Percentiles rank a stretch among this genome's conserved stretches.
These are phyloP conservation scores for Cladosporium sp. DNA, from an alignment of 2,329 filamentous ascomycete species.

Conservation along the genomic window DNA sequence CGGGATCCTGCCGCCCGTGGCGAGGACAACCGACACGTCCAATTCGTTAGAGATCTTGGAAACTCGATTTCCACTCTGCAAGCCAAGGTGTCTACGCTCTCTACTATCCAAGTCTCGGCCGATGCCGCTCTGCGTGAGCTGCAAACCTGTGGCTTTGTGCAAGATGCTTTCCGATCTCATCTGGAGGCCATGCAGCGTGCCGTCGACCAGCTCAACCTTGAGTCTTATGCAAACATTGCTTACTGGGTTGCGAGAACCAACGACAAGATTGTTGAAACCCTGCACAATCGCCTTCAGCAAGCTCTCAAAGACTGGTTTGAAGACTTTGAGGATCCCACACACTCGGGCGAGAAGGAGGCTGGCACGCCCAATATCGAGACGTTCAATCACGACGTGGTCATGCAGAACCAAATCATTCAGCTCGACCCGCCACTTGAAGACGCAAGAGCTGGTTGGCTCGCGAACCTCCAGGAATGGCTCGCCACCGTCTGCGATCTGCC, in stretches of 20 bases:
- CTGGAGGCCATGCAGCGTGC: constrained; percentile 84
- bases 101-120: constrained; percentile 72
- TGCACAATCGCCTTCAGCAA: constrained; percentile 76
- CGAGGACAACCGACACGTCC: constrained; percentile 60
- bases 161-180: constrained; percentile 71
- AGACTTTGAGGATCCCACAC: constrained; percentile 64
- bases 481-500: constrained; percentile 87
- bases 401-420: constrained; percentile 97
- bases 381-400: constrained; percentile 86
- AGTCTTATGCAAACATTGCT: constrained; percentile 89
- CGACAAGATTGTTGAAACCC: constrained; percentile 71
- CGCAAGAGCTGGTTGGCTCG: constrained; percentile 88
- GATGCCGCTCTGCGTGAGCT: constrained; percentile 82
- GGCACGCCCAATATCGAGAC: constrained; percentile 64
- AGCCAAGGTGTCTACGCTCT: constrained; percentile 75
- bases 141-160: constrained; percentile 77
- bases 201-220: constrained; percentile 93
- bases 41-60: constrained; percentile 93
- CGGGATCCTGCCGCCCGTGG: constrained; percentile 45
- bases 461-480: constrained; percentile 89
- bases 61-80: constrained; percentile 83
- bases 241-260: constrained; percentile 91
- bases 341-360: constrained; percentile 27
- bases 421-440: constrained; percentile 90
- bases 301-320: constrained; percentile 85